Evolutionary conservation across 2,329 filamentous ascomycete species (phyloP).

Genomic region (Exophiala sp.): DNA sequence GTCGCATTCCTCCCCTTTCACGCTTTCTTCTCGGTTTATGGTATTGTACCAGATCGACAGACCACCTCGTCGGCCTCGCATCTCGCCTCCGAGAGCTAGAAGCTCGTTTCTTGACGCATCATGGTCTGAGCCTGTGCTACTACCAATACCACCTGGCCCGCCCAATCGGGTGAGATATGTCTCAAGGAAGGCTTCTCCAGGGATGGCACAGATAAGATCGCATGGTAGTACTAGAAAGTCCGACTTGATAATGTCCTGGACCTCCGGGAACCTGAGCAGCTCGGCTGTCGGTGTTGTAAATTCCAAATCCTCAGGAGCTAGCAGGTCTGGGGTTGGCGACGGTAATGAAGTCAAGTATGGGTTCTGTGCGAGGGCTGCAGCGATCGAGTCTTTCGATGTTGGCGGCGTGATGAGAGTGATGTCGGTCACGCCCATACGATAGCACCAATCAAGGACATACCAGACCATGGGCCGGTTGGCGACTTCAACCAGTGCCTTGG

Average conservation of each 20-base stretch:
- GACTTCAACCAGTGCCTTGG: conserved; percentile 46
- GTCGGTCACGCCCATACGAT: conserved; percentile 44
- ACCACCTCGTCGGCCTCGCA: conserved; percentile 63
- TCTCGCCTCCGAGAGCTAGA: conserved; percentile 49
- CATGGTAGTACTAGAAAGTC: conserved; percentile 91
- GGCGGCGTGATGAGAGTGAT: conserved; percentile 47
- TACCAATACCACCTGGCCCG: conserved; percentile 51
- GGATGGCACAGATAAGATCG: conserved; percentile 85
- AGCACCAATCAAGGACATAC: conserved; percentile 46
- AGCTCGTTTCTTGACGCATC: conserved; percentile 40
- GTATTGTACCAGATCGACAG: conserved; percentile 90
- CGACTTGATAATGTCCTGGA: conserved; percentile 68
- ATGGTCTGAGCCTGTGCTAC: conserved; percentile 40
- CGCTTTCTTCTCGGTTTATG: conserved; percentile 60
- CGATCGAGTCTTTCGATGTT: conserved; percentile 39
- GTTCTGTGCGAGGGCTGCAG: conserved; percentile 45
- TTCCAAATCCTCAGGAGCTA: conserved; percentile 69
- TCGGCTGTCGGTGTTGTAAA: conserved; percentile 86
- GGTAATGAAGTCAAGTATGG: conserved; percentile 47
- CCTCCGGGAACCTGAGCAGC: conserved; percentile 75
- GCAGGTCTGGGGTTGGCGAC: conserved; percentile 54
- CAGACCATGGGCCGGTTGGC: conserved; percentile 48
- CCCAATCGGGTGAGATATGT: conserved; percentile 85
- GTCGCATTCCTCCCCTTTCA: conserved; percentile 89
- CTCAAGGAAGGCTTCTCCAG: conserved; percentile 74